These are phyloP conservation scores for Rubia yunnanensis DNA, from an alignment of 257 asterid genomes.

Conservation along the genomic window DNA sequence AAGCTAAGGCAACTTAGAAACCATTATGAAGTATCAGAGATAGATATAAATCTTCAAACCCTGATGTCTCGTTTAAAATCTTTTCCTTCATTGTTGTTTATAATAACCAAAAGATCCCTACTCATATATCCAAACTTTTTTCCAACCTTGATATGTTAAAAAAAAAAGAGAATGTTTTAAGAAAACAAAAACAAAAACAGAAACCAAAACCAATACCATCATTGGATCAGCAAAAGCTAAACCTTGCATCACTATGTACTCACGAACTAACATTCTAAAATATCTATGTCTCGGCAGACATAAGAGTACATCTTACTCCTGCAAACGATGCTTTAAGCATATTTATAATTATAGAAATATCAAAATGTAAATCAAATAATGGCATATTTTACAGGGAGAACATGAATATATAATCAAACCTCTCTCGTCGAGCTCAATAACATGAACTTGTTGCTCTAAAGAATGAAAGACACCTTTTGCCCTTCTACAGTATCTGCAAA, in stretches of 20 bases:
- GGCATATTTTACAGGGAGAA: not conserved
- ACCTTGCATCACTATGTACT: not conserved
- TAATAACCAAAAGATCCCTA: not conserved
- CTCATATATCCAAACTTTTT: not conserved
- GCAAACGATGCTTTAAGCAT: not conserved
- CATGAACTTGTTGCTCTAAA: conserved; percentile 46
- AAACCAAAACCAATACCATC: not conserved
- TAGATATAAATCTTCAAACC: not conserved
- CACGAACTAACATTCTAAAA: not conserved
- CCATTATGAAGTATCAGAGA: not conserved
- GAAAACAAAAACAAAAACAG: not conserved
- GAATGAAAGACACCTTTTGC: conserved; percentile 87
- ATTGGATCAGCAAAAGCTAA: not conserved
- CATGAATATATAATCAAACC: conserved; percentile 24
- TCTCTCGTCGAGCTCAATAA: conserved; percentile 63
- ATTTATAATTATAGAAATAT: not conserved
- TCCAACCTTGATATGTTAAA: too few relatives aligned
- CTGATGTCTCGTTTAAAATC: not conserved
- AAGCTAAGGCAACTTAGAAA: not conserved
- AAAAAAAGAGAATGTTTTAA: too few relatives aligned
- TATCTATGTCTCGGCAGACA: not conserved
- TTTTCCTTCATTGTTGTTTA: not conserved
- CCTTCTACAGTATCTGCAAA: conserved; percentile 77
- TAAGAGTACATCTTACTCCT: not conserved
- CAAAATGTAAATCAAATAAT: not conserved